A percentile compares a stretch with the other conserved stretches of the same genome.
phyloP scores from a whole-genome alignment of 768 basidiomycete species.

The Mycena capillaripes region DNA sequence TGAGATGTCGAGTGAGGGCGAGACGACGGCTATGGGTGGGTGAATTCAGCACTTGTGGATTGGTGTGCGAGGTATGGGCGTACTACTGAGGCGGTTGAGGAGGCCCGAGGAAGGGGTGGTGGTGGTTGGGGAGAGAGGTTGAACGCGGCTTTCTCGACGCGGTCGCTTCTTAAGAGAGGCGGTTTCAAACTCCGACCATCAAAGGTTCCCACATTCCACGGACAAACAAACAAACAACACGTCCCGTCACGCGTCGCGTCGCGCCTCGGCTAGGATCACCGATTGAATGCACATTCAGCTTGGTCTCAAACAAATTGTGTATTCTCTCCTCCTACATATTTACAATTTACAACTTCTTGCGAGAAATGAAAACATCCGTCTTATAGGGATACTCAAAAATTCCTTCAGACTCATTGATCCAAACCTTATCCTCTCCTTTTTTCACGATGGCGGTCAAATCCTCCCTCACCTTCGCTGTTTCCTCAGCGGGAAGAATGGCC shows the following conservation, averaged over 20 bases:
- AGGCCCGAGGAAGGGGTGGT: conserved; percentile 17
- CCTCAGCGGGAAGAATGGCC: conserved; percentile 69
- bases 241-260: conserved; percentile 11
- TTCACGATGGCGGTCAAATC: conserved; percentile 70
- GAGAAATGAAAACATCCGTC: conserved; percentile 69
- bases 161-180: conserved; percentile 21
- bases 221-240: conserved; percentile 18
- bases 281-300: too few species aligned
- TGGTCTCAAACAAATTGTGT: too few species aligned
- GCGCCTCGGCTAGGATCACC: neutral
- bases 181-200: conserved; percentile 28
- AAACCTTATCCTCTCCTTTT: conserved; percentile 72
- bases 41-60: conserved; percentile 10
- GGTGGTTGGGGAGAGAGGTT: conserved; percentile 28
- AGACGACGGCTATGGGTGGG: conserved; percentile 10
- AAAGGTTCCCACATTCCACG: conserved; percentile 17
- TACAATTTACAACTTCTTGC: conserved; percentile 37
- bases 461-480: conserved; percentile 65
- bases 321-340: neutral
- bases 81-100: conserved; percentile 10
- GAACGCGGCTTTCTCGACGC: conserved; percentile 16
- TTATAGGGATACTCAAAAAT: conserved; percentile 87
- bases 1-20: conserved; percentile 22
- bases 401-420: conserved; percentile 82
- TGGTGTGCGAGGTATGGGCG: neutral